Evolutionary conservation across 805 yeast species (phyloP), one percentile per base, ranked within the genome.

Genomic region (Schwanniomyces sp.): DNA sequence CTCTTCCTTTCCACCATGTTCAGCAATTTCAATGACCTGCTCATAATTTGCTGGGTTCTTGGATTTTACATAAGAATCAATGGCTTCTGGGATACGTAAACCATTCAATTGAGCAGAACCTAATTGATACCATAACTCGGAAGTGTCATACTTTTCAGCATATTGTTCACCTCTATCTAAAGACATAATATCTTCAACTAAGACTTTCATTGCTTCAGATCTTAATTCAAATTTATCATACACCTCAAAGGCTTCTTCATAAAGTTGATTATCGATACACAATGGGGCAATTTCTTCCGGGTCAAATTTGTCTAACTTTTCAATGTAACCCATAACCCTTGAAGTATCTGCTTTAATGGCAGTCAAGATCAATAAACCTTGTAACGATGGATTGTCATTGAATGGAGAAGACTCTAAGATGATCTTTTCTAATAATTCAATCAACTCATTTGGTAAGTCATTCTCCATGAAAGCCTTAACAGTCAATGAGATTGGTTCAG

Each of bases 41-140:
- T 84, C 89, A 63, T 77, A 94, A 75, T 94, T 90, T 45, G 87
- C 80, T 49, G 98, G 94, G 66, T 92, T 96, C 60, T 86, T 83
- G 37, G 98, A 96, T 60, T 83, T 87, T 60, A 91, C 87, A 66
- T 94, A 94, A 7, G 98, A 91, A 47, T 84, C 85, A 61, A 94
- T 87, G 28, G 98, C 90, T 60, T 92, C 98, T 43, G 90, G 85
- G 51, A 94, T 82, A 59, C 98, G 83, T 62, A 91, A 78, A 44
- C 97, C 99, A 59, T 90, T 89, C 62, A 94, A 79, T 73, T 94
- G 98, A 48, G 99, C 97, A 65, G 85, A 82, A 79, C 97, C 99
- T 48, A 94, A 80, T 67, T 90, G 95, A 60, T 88, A 86, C 98
- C 98, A 94, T 54, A 92, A 77, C 57, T 86, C 96, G 9, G 96